phyloP scores from a whole-genome alignment of 345 rosid species.

The Alliaria petiolata region DNA sequence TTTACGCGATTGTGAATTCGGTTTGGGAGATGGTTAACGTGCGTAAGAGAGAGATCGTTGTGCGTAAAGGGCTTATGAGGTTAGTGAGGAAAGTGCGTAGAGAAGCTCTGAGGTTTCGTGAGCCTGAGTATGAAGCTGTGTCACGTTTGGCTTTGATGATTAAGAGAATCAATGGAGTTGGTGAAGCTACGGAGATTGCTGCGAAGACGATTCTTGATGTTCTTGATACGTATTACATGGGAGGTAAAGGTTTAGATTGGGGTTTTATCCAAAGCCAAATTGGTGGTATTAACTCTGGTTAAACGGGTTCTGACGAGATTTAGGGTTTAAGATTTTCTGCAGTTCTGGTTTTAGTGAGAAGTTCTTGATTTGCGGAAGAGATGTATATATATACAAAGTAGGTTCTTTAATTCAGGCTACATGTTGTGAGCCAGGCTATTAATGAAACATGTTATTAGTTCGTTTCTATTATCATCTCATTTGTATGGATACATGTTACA shows the following conservation, averaged over 20 bases:
- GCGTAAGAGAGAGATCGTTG: not conserved
- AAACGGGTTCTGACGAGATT: not conserved
- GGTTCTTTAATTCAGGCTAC: too few relatives aligned
- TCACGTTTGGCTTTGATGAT: conserved; percentile 16
- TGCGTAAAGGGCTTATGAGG: conserved; percentile 15
- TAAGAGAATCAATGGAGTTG: not conserved
- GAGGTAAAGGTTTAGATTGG: not conserved
- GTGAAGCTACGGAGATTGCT: not conserved
- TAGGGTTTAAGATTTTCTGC: not conserved
- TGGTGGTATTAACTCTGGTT: not conserved
- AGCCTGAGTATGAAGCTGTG: conserved; percentile 13
- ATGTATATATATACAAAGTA: too few relatives aligned
- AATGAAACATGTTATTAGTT: too few relatives aligned
- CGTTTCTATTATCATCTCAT: too few relatives aligned
- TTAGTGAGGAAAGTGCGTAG: conserved; percentile 3
- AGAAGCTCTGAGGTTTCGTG: conserved; percentile 27
- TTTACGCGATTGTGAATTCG: conserved; percentile 14
- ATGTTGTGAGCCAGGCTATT: too few relatives aligned
- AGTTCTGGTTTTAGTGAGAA: not conserved
- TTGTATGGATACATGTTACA: too few relatives aligned
- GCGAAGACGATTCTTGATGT: not conserved
- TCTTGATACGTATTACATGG: conserved; percentile 24
- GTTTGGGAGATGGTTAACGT: conserved; percentile 17
- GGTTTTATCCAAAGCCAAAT: not conserved
- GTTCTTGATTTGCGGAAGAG: not conserved